These are phyloP conservation scores for Penicillium sp. DNA, from an alignment of 2,329 filamentous ascomycete species.

Conservation along the genomic window DNA sequence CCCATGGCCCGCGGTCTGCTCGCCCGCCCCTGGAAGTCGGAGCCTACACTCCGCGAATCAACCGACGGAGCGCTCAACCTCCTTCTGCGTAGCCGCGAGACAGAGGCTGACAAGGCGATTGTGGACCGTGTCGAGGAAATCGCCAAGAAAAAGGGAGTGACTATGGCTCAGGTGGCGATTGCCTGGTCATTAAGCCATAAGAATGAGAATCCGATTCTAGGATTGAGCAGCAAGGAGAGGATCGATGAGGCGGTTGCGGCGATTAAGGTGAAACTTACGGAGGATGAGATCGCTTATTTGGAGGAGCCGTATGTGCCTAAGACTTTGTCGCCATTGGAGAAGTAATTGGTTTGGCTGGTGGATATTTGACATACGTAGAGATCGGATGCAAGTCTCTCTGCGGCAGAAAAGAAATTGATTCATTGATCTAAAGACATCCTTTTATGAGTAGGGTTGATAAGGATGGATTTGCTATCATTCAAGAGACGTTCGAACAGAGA, in stretches of 20 bases:
- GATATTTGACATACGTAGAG: neutral
- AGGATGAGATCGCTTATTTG: slow-evolving; percentile 65
- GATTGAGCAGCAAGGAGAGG: slow-evolving; percentile 62
- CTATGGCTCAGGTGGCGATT: slow-evolving; percentile 68
- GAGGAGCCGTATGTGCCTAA: slow-evolving; percentile 67
- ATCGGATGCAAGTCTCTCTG: no score
- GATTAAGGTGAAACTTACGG: slow-evolving; percentile 53
- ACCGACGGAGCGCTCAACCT: slow-evolving; percentile 50
- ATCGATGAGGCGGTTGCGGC: slow-evolving; percentile 65
- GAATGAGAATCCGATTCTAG: slow-evolving; percentile 64
- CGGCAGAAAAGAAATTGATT: no score
- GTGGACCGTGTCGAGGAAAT: slow-evolving; percentile 63
- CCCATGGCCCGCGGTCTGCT: slow-evolving; percentile 69
- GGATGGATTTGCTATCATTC: no score
- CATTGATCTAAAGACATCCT: no score
- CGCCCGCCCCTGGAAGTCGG: slow-evolving; percentile 57
- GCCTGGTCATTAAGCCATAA: slow-evolving; percentile 65
- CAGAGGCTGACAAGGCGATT: slow-evolving; percentile 57
- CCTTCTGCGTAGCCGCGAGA: slow-evolving; percentile 48
- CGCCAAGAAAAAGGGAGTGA: slow-evolving; percentile 61
- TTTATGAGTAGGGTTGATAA: no score
- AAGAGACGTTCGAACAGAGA: no score
- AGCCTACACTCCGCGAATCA: slow-evolving; percentile 65
- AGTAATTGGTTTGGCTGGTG: slow-evolving; percentile 19
- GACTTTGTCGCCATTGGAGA: slow-evolving; percentile 34